Evolutionary conservation across 495 filamentous ascomycete species (phyloP).

Genomic region (Penicillium nucicola): DNA sequence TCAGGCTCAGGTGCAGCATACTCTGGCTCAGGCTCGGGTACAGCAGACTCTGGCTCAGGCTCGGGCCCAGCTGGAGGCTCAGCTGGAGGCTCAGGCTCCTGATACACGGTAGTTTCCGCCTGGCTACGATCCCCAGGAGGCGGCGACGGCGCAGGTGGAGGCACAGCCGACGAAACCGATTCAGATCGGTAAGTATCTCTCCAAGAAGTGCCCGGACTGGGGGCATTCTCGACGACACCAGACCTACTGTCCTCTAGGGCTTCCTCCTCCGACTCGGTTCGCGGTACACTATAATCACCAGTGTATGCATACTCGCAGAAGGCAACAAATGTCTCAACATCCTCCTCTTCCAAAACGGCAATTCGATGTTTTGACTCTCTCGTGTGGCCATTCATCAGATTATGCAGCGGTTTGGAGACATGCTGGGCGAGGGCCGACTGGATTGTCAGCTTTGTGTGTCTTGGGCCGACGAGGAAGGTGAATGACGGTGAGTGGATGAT

Average conservation of each 20-base stretch:
- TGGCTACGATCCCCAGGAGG: conserved; percentile 18
- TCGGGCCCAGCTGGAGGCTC: not conserved
- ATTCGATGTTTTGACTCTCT: conserved; percentile 43
- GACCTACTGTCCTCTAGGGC: conserved; percentile 5
- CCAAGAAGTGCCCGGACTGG: conserved; percentile 15
- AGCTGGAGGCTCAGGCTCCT: conserved; percentile 2
- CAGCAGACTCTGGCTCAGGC: not conserved
- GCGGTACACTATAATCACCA: conserved; percentile 44
- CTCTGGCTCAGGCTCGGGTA: not conserved
- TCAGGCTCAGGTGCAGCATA: not conserved
- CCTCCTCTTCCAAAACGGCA: conserved; percentile 43
- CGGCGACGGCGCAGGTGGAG: conserved; percentile 21
- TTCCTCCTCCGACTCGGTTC: not conserved
- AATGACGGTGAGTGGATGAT: conserved; percentile 44
- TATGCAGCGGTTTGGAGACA: conserved; percentile 46
- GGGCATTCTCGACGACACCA: conserved; percentile 7
- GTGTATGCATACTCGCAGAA: conserved; percentile 51
- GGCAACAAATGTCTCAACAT: conserved; percentile 45
- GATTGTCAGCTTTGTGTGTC: conserved; percentile 43
- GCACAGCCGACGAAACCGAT: conserved; percentile 21
- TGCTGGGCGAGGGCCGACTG: conserved; percentile 45
- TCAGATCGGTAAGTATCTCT: conserved; percentile 18
- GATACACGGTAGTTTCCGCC: not conserved
- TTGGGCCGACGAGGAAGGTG: conserved; percentile 48
- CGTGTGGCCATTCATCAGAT: conserved; percentile 44